Evolutionary conservation across 305 asterid genomes (phyloP).

Genomic region (Andrographis paniculata): DNA sequence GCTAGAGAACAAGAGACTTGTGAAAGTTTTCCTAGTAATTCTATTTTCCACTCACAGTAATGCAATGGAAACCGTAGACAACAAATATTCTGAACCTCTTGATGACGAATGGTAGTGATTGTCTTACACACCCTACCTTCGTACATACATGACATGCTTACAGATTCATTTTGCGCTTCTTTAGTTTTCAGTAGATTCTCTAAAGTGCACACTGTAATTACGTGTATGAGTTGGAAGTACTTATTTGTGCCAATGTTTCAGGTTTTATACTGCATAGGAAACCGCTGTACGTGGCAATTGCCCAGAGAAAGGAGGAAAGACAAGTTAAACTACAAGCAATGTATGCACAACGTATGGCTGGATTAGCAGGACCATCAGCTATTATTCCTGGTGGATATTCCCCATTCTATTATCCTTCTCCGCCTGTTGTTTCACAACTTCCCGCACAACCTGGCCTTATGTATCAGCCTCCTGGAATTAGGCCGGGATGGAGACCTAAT

Average conservation of each 20-base stretch:
- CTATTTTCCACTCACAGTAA: neutral
- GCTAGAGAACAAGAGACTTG: too few species aligned
- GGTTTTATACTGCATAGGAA: conserved; percentile 62
- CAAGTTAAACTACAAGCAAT: conserved; percentile 52
- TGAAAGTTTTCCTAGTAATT: neutral
- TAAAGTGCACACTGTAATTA: neutral
- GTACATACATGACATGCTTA: too few species aligned
- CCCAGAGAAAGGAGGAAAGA: conserved; percentile 87
- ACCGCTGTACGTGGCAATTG: conserved; percentile 73
- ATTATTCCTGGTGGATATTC: conserved; percentile 59
- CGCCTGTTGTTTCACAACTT: conserved; percentile 45
- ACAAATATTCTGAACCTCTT: too few species aligned
- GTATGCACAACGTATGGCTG: conserved; percentile 49
- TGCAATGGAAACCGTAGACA: too few species aligned
- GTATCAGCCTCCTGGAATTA: conserved; percentile 51
- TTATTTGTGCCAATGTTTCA: conserved; percentile 25
- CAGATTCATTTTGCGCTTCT: conserved; percentile 5
- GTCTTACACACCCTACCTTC: too few species aligned
- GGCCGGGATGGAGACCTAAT: conserved; percentile 68
- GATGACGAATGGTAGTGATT: too few species aligned
- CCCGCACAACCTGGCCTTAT: conserved; percentile 44
- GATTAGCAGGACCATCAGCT: conserved; percentile 46
- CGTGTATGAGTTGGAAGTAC: conserved; percentile 4
- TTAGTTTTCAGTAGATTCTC: conserved; percentile 1
- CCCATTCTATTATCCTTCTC: conserved; percentile 46